These are phyloP conservation scores for Claviceps humidiphila DNA, from an alignment of 2,329 filamentous ascomycete genomes.

Conservation along the genomic window DNA sequence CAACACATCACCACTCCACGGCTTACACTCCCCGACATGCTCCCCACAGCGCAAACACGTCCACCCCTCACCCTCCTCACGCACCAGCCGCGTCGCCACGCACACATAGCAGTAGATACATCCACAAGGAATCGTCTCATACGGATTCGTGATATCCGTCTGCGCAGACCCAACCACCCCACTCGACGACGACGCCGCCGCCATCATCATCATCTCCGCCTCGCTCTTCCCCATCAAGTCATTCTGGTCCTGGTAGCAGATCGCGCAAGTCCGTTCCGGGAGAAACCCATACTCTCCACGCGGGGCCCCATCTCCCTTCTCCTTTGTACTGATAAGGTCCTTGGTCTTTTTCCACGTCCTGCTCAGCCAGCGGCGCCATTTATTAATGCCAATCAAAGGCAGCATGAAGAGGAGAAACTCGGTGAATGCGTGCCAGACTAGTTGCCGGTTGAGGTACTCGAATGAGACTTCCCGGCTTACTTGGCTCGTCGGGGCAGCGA, in stretches of 20 bases:
- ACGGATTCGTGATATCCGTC: constrained; percentile 92
- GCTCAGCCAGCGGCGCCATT: constrained; percentile 83
- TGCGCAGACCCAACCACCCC: constrained; percentile 79
- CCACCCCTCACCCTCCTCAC: constrained; percentile 92
- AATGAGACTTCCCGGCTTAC: constrained; percentile 88
- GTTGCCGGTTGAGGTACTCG: constrained; percentile 91
- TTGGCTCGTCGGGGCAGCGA: constrained; percentile 74
- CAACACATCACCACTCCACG: constrained; percentile 84
- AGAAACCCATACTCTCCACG: constrained; percentile 72
- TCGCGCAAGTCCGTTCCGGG: constrained; percentile 87
- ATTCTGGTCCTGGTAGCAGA: constrained; percentile 93
- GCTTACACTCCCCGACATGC: constrained; percentile 68
- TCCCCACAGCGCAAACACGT: constrained; percentile 80
- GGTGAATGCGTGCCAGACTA: constrained; percentile 99
- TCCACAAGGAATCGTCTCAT: constrained; percentile 77
- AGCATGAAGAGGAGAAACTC: constrained; percentile 95
- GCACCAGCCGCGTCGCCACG: constrained; percentile 76
- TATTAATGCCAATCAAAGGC: constrained; percentile 87
- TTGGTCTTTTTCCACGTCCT: constrained; percentile 76
- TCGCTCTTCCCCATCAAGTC: constrained; percentile 35
- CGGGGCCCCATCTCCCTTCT: constrained; percentile 34
- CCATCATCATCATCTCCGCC: constrained; percentile 64
- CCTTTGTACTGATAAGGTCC: constrained; percentile 41
- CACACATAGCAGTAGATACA: constrained; percentile 97
- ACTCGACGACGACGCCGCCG: constrained; percentile 48